Evolutionary conservation across 176 grass and related monocot genomes (phyloP), one percentile per base, ranked within the genome.

Genomic region (Guadua angustifolia): DNA sequence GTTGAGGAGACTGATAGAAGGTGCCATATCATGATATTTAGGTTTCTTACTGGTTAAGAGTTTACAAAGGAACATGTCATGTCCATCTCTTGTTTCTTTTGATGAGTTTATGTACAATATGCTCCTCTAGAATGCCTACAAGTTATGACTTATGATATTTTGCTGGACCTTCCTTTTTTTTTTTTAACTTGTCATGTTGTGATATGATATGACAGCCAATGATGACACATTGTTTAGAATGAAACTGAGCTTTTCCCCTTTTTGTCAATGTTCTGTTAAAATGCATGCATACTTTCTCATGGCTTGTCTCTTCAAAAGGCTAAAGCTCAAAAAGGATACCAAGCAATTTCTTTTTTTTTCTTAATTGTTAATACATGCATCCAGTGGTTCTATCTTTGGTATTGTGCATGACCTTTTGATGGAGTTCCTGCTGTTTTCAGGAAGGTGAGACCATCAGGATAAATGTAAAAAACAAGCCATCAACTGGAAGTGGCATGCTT

Each of bases 371-470:
- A 46, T 36, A 35, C 59, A 43, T 66, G 45, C 29, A 24, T 47
- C 33, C 0, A 42, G 45, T 84, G 73, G 35, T 75, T 65, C 7
- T 50, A 9, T 51, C 19, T 73, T 19, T 85, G 45, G 47, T 81
- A 16, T 78, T 84, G 11, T 74, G 18, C 66, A 49, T 78, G 76
- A 81, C 11, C 43, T 70, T 90, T 86, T 62, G 18, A 72, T 57
- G 32, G n/a, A 32, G 0, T 29, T 70, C 58, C 19, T 59, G 62
- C 32, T 70, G 52, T 90, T 60, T 89, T 76, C 67, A 99, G 97
- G 97, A 99, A 89, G 97, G 97, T 68, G 97, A 99, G 92, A 99
- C 97, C 46, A 99, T 99, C 66, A 89, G 88, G 81, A 99, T 99
- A 95, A 99, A 86, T 83, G 93, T 99, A 32, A 99, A 99, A 85